Evolutionary conservation across 1,139 yeast species (phyloP).

Genomic region (Candida labiduridarum): DNA sequence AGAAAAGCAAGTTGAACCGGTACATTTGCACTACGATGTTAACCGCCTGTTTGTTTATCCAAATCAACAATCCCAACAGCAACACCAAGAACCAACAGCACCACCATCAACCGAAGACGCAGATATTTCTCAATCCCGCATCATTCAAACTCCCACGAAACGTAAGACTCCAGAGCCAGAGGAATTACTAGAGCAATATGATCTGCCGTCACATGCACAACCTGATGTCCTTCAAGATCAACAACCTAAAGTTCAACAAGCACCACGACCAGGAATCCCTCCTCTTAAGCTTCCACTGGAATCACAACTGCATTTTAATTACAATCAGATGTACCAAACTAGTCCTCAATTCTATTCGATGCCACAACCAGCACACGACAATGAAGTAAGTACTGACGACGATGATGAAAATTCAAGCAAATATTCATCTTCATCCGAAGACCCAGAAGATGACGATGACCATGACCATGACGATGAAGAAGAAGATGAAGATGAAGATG

Average conservation of each 20-base stretch:
- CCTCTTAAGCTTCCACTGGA: neutral
- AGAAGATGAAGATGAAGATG: slow-evolving; percentile 21
- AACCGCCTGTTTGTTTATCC: neutral
- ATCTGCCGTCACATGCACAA: too few relatives aligned
- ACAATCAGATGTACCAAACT: slow-evolving; percentile 1
- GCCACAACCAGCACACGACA: neutral
- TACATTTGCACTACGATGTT: neutral
- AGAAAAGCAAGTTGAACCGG: neutral
- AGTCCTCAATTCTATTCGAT: slow-evolving; percentile 1
- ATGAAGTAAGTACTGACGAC: slow-evolving; percentile 8
- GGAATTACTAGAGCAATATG: too few relatives aligned
- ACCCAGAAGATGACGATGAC: slow-evolving; percentile 18
- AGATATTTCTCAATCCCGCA: neutral
- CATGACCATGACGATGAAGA: slow-evolving; percentile 16
- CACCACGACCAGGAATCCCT: too few relatives aligned
- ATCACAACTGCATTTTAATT: neutral
- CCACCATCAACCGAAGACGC: neutral
- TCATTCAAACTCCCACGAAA: neutral
- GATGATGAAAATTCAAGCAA: neutral
- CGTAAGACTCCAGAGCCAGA: too few relatives aligned
- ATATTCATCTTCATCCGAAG: slow-evolving; percentile 2
- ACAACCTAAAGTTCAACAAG: too few relatives aligned
- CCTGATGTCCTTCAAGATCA: too few relatives aligned
- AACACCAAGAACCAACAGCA: neutral
- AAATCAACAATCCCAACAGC: neutral